Conservation (phyloP, 176 grass and related monocot genomes). For the Canna indica region DNA sequence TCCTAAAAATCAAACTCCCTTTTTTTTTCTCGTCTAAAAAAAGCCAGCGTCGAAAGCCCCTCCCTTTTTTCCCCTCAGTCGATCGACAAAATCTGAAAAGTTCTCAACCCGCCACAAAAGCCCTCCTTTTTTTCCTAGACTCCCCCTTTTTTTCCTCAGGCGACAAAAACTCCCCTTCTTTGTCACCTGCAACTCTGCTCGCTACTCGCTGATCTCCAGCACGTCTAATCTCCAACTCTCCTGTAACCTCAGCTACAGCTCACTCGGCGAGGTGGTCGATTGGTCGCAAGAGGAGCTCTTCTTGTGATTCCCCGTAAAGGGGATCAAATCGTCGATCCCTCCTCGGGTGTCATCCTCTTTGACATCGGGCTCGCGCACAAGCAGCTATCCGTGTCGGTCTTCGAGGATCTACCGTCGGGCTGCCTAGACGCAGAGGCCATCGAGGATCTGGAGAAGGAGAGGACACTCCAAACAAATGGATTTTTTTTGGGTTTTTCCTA, state of each 20-base stretch:
- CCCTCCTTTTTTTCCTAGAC: no score
- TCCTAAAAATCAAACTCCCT: no score
- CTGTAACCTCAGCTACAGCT: slow-evolving; percentile 76
- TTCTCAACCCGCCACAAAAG: no score
- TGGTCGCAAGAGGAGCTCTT: slow-evolving; percentile 85
- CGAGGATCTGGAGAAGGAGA: background rate
- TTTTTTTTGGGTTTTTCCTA: slow-evolving; percentile 18
- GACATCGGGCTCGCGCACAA: slow-evolving; percentile 84
- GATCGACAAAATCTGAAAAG: no score
- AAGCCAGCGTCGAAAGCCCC: no score
- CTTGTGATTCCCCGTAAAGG: slow-evolving; percentile 90
- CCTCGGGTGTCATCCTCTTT: slow-evolving; percentile 69
- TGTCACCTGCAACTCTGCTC: no score
- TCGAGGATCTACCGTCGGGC: slow-evolving; percentile 86
- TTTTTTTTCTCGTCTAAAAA: no score
- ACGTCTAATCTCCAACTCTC: no score
- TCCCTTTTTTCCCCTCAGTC: no score
- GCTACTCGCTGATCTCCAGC: no score
- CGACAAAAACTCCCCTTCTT: no score
- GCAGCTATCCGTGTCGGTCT: slow-evolving; percentile 63
- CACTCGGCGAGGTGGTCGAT: slow-evolving; percentile 51
- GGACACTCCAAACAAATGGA: background rate
- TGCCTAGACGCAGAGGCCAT: slow-evolving; percentile 16
- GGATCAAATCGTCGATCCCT: slow-evolving; percentile 44
- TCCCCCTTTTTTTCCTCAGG: no score